Evolutionary conservation across 305 asterid species (phyloP).

Genomic region (Rubia balearica): DNA sequence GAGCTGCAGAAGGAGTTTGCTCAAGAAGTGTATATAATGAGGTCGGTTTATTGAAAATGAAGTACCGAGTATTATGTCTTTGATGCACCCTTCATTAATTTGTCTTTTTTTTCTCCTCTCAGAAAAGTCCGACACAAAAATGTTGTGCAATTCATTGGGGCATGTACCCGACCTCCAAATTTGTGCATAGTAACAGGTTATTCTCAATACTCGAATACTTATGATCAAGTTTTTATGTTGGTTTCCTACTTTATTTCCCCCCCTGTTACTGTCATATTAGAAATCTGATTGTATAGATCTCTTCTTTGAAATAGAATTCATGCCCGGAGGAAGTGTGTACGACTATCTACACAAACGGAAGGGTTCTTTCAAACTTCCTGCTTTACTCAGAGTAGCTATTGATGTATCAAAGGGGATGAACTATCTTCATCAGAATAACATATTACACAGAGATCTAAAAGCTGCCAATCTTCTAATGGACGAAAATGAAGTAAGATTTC

Average conservation of each 20-base stretch:
- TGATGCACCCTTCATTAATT: constrained; percentile 7
- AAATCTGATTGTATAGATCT: not conserved
- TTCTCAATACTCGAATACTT: constrained; percentile 9
- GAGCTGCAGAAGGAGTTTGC: constrained; percentile 46
- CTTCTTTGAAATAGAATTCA: constrained; percentile 49
- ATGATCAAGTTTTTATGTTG: not conserved
- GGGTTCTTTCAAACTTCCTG: constrained; percentile 85
- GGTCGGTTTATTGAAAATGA: constrained; percentile 20
- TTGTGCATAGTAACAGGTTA: constrained; percentile 88
- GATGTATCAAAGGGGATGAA: constrained; percentile 94
- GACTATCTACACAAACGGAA: constrained; percentile 88
- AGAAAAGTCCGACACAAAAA: constrained; percentile 95
- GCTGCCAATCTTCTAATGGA: constrained; percentile 95
- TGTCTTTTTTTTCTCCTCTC: constrained; percentile 33
- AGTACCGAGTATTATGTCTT: not conserved
- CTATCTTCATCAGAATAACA: constrained; percentile 93
- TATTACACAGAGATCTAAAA: constrained; percentile 89
- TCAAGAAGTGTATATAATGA: constrained; percentile 47
- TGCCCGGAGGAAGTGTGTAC: constrained; percentile 96
- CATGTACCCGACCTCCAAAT: constrained; percentile 85
- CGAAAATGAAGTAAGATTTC: constrained; percentile 70
- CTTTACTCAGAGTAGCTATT: constrained; percentile 80
- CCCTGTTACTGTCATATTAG: constrained; percentile 8
- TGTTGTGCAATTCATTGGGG: constrained; percentile 94
- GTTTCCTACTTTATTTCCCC: not conserved